phyloP scores from a whole-genome alignment of 495 filamentous ascomycete species.

The Trichocladium antarcticum region DNA sequence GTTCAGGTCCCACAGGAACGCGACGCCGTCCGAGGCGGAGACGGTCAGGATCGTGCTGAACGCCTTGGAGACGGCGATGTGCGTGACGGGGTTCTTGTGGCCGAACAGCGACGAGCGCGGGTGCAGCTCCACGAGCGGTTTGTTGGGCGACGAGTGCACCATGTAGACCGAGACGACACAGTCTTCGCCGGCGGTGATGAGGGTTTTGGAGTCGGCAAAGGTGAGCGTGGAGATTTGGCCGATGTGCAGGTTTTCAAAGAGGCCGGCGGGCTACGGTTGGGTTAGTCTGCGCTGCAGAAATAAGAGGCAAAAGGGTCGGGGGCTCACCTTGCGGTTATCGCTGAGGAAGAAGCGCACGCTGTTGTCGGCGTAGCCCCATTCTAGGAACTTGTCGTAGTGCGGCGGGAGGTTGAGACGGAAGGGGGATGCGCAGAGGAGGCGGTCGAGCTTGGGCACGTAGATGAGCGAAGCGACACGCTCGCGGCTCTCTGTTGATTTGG shows the following conservation, averaged over 20 bases:
- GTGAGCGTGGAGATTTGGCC: conserved; percentile 70
- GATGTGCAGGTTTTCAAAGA: conserved; percentile 88
- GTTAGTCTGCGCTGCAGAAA: neutral
- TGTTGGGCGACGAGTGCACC: conserved; percentile 43
- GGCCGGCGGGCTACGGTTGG: conserved; percentile 46
- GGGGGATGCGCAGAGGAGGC: conserved; percentile 70
- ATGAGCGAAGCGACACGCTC: conserved; percentile 71
- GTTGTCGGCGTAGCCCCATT: conserved; percentile 93
- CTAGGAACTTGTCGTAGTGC: conserved; percentile 76
- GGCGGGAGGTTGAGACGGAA: conserved; percentile 82
- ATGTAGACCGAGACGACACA: conserved; percentile 81
- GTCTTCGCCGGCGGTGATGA: conserved; percentile 84
- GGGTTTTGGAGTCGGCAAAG: conserved; percentile 79
- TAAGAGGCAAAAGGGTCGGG: neutral
- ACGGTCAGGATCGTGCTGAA: conserved; percentile 80
- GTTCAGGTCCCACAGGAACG: conserved; percentile 91
- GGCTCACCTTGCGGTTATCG: conserved; percentile 55
- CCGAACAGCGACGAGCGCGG: conserved; percentile 78
- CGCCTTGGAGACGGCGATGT: conserved; percentile 71
- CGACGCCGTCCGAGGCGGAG: conserved; percentile 58
- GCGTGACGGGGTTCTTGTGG: conserved; percentile 68
- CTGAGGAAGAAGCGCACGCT: conserved; percentile 80
- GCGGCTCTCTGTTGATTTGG: conserved; percentile 45
- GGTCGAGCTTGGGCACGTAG: conserved; percentile 68
- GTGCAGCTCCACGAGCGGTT: conserved; percentile 62